Percentiles rank a stretch among this genome's conserved stretches.
Evolutionary conservation across 192 early-diverging fungal genomes (phyloP).

Genomic region (Rhizophagus clarus): DNA sequence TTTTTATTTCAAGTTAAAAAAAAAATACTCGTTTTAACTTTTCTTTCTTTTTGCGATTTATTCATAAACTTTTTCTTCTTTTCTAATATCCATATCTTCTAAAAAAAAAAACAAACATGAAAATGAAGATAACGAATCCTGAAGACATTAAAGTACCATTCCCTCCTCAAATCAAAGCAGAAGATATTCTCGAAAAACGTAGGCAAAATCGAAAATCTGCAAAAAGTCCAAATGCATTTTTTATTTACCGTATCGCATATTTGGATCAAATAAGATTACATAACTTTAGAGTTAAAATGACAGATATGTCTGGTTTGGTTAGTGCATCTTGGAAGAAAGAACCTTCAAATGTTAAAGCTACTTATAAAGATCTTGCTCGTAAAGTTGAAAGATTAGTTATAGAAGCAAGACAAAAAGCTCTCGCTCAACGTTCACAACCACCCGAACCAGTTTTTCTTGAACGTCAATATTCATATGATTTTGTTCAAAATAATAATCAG

Average conservation of each 20-base stretch:
- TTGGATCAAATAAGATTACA: neutral
- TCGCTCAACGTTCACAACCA: neutral
- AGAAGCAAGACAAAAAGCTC: neutral
- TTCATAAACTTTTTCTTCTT: too few relatives aligned
- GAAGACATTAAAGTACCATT: neutral
- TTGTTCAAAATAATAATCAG: too few relatives aligned
- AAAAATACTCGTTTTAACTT: too few relatives aligned
- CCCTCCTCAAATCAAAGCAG: neutral
- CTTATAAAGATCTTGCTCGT: neutral
- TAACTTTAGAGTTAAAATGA: neutral
- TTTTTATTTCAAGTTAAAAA: too few relatives aligned
- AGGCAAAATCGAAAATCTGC: neutral
- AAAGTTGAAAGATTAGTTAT: constrained; percentile 6
- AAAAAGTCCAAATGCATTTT: neutral
- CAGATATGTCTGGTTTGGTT: neutral
- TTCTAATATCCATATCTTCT: too few relatives aligned
- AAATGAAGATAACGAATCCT: neutral
- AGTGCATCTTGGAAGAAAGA: neutral
- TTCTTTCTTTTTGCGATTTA: too few relatives aligned
- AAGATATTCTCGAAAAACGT: neutral
- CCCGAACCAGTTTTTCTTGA: neutral
- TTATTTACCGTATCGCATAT: constrained; percentile 7
- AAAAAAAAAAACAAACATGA: too few relatives aligned
- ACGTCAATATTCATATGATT: too few relatives aligned
- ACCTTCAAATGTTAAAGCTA: neutral